Evolutionary conservation across 2,329 filamentous ascomycete species (phyloP), one percentile per base, ranked within the genome.

Genomic region (Verticillium tricorpus): DNA sequence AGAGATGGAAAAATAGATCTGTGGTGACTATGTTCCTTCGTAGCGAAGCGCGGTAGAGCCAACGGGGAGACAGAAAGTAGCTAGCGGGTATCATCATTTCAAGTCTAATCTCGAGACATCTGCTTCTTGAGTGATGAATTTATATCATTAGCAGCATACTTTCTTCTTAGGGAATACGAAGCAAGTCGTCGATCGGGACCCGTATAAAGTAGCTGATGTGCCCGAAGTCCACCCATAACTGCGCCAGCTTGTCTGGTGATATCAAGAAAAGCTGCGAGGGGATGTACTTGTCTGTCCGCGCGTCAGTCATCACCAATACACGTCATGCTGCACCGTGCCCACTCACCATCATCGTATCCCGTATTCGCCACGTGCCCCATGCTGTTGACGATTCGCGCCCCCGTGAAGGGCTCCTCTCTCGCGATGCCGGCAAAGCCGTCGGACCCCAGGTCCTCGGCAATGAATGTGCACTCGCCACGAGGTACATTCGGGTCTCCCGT

Each of bases 401-500:
- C 92, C n/a, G 77, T 74, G 73, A 97, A 97, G 2, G 85, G 84
- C 1, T 83, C 77, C 62, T 93, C 89, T 1, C 84, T 78, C 1
- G 88, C 86, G 1, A 86, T 77, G 0, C 87, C 80, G 1, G 94
- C 75, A 25, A 89, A 81, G 0, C 91, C 92, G 0, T 71, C 76
- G 0, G 83, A 80, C 0, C 90, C 89, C 39, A 98, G 85, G 67
- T 97, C 92, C 5, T 92, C 85, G 0, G 88, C 89, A 3, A 91
- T 82, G 72, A 96, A 97, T 0, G 90, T 92, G 67, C 88, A 86
- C 73, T 97, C 90, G 9, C 93, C 94, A 9, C 93, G 84, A 0
- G 94, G 94, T 15, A 98, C 87, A 67, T 97, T 96, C 0, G 89
- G 87, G 70, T 99, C 94, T 1, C 94, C 94, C 0, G 94, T 98